Evolutionary conservation across 2,329 filamentous ascomycete genomes (phyloP).

Genomic region (Uncinocarpus reesii): DNA sequence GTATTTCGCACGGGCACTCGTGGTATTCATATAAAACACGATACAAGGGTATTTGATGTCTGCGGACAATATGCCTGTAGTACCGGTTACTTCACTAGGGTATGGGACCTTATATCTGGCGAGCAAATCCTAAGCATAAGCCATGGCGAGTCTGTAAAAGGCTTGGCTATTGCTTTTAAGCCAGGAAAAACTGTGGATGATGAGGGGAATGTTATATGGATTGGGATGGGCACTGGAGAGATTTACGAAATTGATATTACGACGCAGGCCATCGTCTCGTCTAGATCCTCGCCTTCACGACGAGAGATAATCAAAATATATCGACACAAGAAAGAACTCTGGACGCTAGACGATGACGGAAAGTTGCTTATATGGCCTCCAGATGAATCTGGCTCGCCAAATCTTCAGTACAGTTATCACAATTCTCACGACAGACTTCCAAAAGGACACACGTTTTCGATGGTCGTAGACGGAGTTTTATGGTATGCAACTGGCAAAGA

Average conservation of each 20-base stretch:
- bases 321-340: conserved; percentile 77
- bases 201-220: conserved; percentile 75
- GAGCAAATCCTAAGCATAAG: conserved; percentile 69
- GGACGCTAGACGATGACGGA: conserved; percentile 86
- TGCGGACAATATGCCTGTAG: conserved; percentile 83
- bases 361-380: conserved; percentile 80
- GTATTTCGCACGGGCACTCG: conserved; percentile 59
- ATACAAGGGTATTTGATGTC: conserved; percentile 74
- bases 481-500: conserved; percentile 87
- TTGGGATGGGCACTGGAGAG: conserved; percentile 81
- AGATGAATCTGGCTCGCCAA: conserved; percentile 62
- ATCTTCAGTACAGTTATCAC: conserved; percentile 61
- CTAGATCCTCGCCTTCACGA: conserved; percentile 63
- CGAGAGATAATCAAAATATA: conserved; percentile 75
- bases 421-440: conserved; percentile 59
- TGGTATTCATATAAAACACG: conserved; percentile 75
- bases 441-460: conserved; percentile 74
- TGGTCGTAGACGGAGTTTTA: conserved; percentile 71
- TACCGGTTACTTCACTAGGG: conserved; percentile 72
- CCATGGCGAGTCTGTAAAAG: conserved; percentile 76
- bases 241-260: conserved; percentile 78
- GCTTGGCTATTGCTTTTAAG: conserved; percentile 74
- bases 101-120: conserved; percentile 77
- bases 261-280: conserved; percentile 58
- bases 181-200: conserved; percentile 65